Conservation (phyloP, 306 rosid species). For the Cucurbita pepo region DNA sequence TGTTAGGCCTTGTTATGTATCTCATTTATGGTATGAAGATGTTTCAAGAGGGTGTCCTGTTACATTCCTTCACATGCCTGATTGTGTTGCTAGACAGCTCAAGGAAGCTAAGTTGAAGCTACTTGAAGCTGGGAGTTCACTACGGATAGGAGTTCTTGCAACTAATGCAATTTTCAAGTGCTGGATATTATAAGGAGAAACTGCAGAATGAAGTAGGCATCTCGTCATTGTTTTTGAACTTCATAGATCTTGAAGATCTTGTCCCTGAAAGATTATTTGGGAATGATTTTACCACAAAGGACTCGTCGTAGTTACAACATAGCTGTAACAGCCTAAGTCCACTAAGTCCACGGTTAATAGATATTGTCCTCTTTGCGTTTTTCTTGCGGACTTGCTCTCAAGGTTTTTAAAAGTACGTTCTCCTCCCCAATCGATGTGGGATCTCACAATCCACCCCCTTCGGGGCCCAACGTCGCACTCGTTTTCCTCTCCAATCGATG, state of each 20-base stretch:
- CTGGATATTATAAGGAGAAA: slow-evolving; percentile 67
- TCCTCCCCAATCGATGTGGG: no score
- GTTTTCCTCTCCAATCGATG: no score
- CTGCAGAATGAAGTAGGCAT: slow-evolving; percentile 58
- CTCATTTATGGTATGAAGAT: slow-evolving; percentile 73
- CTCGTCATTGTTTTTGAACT: not conserved
- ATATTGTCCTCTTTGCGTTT: no score
- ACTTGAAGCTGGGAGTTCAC: slow-evolving; percentile 62
- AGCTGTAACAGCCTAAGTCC: no score
- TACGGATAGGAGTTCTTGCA: slow-evolving; percentile 62
- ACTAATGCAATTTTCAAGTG: slow-evolving; percentile 39
- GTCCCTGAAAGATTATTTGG: not conserved
- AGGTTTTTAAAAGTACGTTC: no score
- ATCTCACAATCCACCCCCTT: no score
- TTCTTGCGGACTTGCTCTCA: no score
- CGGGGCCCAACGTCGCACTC: no score
- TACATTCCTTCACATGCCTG: slow-evolving; percentile 60
- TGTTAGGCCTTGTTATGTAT: slow-evolving; percentile 74
- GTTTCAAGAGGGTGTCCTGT: slow-evolving; percentile 48
- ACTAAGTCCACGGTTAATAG: no score
- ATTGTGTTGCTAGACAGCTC: slow-evolving; percentile 67
- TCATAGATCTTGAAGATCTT: not conserved
- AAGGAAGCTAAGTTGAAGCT: slow-evolving; percentile 80
- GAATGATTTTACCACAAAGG: not conserved
- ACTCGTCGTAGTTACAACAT: no score